Conservation (phyloP, 768 basidiomycete genomes). For the Tephrocybe sp. region DNA sequence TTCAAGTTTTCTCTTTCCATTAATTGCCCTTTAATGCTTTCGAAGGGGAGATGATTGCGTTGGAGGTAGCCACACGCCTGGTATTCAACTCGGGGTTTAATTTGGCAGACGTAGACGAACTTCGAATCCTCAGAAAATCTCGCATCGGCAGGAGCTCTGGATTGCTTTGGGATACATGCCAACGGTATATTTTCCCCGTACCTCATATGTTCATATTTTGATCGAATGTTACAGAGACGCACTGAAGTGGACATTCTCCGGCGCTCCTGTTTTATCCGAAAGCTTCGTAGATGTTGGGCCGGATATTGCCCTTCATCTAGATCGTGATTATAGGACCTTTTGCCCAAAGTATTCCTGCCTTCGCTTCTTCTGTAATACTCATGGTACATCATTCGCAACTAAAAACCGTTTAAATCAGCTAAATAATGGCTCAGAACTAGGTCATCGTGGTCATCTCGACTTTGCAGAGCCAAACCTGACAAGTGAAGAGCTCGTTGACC, state of each 20-base stretch:
- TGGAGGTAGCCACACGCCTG: conserved; percentile 42
- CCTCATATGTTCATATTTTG: background rate
- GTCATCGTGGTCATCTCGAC: conserved; percentile 9
- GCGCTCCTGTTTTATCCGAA: conserved; percentile 6
- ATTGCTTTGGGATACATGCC: conserved; percentile 38
- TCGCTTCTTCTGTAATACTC: conserved; percentile 34
- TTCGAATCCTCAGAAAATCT: conserved; percentile 24
- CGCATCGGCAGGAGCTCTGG: conserved; percentile 28
- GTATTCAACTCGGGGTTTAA: conserved; percentile 25
- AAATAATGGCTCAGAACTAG: background rate
- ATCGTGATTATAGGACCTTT: conserved; percentile 30
- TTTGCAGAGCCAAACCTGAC: conserved; percentile 13
- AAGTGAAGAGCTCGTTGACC: conserved; percentile 8
- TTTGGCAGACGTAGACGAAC: conserved; percentile 32
- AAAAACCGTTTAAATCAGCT: too few species aligned
- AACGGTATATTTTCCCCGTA: conserved; percentile 31
- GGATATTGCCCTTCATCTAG: conserved; percentile 30
- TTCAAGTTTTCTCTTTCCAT: background rate
- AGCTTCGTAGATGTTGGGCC: conserved; percentile 16
- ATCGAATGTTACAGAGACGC: conserved; percentile 29
- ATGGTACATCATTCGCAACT: conserved; percentile 20
- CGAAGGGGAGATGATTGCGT: conserved; percentile 46
- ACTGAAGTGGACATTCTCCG: conserved; percentile 31
- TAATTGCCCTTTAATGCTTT: background rate
- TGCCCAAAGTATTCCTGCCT: conserved; percentile 48